Conservation (phyloP, 257 asterid genomes). For the Eustoma russellianum region DNA sequence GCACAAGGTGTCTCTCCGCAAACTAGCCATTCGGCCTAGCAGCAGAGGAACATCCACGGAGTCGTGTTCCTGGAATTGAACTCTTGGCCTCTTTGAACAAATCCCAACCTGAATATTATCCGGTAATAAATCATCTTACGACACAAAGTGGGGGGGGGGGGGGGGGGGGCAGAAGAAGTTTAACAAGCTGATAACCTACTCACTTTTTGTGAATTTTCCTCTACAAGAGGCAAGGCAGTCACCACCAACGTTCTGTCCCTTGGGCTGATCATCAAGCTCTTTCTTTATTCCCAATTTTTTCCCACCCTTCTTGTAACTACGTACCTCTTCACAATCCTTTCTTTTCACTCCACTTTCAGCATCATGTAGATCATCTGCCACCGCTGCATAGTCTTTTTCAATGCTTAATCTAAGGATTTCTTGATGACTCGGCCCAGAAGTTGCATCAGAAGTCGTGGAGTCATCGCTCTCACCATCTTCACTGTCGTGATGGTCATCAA, state of each 20-base stretch:
- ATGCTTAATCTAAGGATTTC: slow-evolving; percentile 12
- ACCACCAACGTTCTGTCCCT: slow-evolving; percentile 6
- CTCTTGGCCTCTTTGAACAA: no score
- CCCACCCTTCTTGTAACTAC: slow-evolving; percentile 26
- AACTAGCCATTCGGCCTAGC: no score
- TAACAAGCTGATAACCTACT: background rate
- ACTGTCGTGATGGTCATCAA: slow-evolving; percentile 11
- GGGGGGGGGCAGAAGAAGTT: no score
- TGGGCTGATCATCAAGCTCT: slow-evolving; percentile 34
- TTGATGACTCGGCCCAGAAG: slow-evolving; percentile 72
- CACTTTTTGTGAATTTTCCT: slow-evolving; percentile 17
- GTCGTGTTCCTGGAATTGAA: no score
- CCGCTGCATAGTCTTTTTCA: slow-evolving; percentile 7
- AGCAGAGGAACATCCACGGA: no score
- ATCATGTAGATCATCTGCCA: slow-evolving; percentile 12
- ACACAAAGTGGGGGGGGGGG: no score
- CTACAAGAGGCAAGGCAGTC: slow-evolving; percentile 12
- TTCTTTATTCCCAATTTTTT: slow-evolving; percentile 36
- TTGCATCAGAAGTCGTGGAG: slow-evolving; percentile 93
- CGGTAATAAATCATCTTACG: no score
- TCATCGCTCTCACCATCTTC: slow-evolving; percentile 61
- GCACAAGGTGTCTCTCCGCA: no score
- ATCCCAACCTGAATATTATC: no score
- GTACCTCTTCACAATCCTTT: slow-evolving; percentile 31
- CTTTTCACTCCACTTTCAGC: slow-evolving; percentile 26